These are phyloP conservation scores for Leucogyrophana mollusca DNA, from an alignment of 768 basidiomycete species.

Conservation along the genomic window DNA sequence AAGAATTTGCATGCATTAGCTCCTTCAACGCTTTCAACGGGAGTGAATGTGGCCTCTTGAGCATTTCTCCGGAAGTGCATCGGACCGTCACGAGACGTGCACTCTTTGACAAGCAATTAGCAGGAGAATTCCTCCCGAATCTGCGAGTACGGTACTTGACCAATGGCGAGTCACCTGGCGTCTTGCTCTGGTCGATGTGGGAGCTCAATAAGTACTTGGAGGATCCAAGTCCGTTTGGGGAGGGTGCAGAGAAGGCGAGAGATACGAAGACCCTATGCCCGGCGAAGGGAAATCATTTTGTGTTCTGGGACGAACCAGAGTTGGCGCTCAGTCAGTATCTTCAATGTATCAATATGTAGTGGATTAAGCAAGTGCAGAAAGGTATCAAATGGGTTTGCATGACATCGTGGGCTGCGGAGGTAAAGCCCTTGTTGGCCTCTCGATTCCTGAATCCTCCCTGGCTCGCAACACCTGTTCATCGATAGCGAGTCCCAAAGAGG, in stretches of 20 bases:
- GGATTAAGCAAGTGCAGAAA: too few relatives aligned
- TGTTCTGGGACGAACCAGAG: neutral
- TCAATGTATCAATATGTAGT: too few relatives aligned
- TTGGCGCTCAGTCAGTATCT: neutral
- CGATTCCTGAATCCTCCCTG: too few relatives aligned
- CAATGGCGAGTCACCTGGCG: neutral
- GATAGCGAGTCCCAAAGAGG: constrained; percentile 22
- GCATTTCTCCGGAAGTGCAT: neutral
- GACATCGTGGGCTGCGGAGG: too few relatives aligned
- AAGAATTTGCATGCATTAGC: constrained; percentile 1
- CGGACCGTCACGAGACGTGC: neutral
- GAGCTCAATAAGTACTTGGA: constrained; percentile 1
- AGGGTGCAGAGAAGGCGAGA: constrained; percentile 6
- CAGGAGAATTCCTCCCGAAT: neutral
- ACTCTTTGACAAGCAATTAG: neutral
- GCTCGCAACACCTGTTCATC: too few relatives aligned
- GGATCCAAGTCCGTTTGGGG: neutral
- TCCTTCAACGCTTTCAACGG: constrained; percentile 2
- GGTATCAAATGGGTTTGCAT: too few relatives aligned
- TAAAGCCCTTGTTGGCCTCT: too few relatives aligned
- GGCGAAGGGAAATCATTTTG: constrained; percentile 1
- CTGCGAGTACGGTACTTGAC: neutral
- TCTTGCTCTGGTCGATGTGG: neutral
- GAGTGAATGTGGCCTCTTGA: neutral
- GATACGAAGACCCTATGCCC: neutral